These are phyloP conservation scores for Aspergillus nidulans DNA, from an alignment of 495 filamentous ascomycete genomes.

Conservation along the genomic window DNA sequence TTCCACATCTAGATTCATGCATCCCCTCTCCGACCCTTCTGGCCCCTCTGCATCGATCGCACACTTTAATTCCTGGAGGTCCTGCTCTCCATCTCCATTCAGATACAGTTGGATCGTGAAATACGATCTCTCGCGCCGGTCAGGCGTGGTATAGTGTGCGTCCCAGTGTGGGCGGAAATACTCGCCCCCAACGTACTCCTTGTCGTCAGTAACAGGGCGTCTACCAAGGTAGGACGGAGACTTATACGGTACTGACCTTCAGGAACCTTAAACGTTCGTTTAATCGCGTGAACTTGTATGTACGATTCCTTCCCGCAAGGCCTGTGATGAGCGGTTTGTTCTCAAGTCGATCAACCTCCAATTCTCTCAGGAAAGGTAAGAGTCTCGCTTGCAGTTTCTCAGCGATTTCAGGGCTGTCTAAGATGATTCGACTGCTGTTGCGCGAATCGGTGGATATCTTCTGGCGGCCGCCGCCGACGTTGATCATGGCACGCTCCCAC, in stretches of 20 bases:
- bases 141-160: slow-evolving; percentile 57
- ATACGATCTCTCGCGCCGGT: slow-evolving; percentile 54
- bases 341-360: slow-evolving; percentile 30
- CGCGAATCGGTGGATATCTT: slow-evolving; percentile 50
- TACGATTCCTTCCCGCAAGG: slow-evolving; percentile 37
- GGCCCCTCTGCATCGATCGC: slow-evolving; percentile 17
- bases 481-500: slow-evolving; percentile 50
- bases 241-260: slow-evolving; percentile 24
- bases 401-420: slow-evolving; percentile 59
- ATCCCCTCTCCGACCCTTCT: neutral
- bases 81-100: slow-evolving; percentile 53
- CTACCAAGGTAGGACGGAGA: neutral
- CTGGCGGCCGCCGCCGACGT: slow-evolving; percentile 60
- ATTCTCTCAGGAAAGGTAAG: slow-evolving; percentile 41
- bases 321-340: slow-evolving; percentile 44
- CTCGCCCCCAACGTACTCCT: slow-evolving; percentile 60
- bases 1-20: slow-evolving; percentile 8
- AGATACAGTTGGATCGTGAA: slow-evolving; percentile 85
- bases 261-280: slow-evolving; percentile 82
- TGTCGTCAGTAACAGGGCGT: neutral
- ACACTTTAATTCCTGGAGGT: slow-evolving; percentile 27
- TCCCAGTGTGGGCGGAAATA: slow-evolving; percentile 82
- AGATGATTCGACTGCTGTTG: slow-evolving; percentile 72
- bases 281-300: slow-evolving; percentile 53
- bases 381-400: slow-evolving; percentile 59